Evolutionary conservation across 2,329 filamentous ascomycete genomes (phyloP), one percentile per base, ranked within the genome.

Genomic region (Coniochaeta ligniaria): DNA sequence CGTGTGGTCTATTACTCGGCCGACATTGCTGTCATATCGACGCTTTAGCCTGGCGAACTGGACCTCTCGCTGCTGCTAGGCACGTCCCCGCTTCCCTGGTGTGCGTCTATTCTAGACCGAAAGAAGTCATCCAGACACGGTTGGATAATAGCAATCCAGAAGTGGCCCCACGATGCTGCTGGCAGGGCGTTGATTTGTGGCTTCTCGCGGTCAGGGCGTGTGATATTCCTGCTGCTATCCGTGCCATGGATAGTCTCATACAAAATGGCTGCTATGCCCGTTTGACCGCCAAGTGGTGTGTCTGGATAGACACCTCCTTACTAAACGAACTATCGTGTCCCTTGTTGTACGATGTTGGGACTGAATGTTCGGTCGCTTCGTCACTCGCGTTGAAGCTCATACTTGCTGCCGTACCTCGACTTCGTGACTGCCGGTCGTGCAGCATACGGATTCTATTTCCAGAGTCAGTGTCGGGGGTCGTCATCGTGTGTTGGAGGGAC

Each of bases 211-310:
- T 38, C 35, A 16, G 54, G 31, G 35, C n/a, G 35, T 38, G 54
- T 55, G 33, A 57, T 57, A 52, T 31, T 57, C 20, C 54, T 57
- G 54, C 31, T 57, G 54, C 54, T 57, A 35, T 57, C 54, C 54
- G 54, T 55, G 52, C 9, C 24, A 20, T 7, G 35, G 54, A 38
- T 57, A 38, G 31, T 26, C 8, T 24, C 33, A 11, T 57, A 36
- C 54, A 57, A 35, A 36, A 57, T 22, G 17, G 33, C n/a, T 57
- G 17, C 16, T 38, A 14, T 38, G 31, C 31, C 31, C 54, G 28
- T 16, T 36, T 57, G 54, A 57, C 54, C 54, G 54, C 54, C 35
- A 56, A 56, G 52, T 38, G 31, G 54, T 38, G 35, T 57, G 14
- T 38, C 54, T 22, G 17, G 33, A 22, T 8, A 57, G 20, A 14